These are phyloP conservation scores for Lipomyces anomalus DNA, from an alignment of 805 yeast species.

Conservation along the genomic window DNA sequence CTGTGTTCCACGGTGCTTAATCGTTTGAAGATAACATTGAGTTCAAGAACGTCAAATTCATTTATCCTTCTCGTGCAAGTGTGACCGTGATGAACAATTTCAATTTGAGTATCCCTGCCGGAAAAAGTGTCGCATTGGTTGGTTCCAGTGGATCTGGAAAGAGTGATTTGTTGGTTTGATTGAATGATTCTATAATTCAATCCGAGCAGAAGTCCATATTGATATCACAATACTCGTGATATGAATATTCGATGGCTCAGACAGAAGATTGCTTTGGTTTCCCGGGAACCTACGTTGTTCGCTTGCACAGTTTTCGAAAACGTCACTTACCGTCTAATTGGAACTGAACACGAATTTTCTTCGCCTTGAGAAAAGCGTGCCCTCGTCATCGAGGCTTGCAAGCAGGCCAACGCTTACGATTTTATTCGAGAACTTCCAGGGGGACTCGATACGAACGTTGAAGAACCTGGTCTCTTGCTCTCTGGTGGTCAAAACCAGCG, in stretches of 20 bases:
- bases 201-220: conserved; percentile 42
- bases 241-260: conserved; percentile 50
- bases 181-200: conserved; percentile 54
- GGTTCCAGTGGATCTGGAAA: conserved; percentile 69
- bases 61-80: conserved; percentile 33
- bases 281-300: conserved; percentile 56
- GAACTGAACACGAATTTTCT: conserved; percentile 28
- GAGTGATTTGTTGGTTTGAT: conserved; percentile 46
- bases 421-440: conserved; percentile 59
- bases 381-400: conserved; percentile 36
- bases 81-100: conserved; percentile 28
- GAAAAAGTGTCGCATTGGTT: conserved; percentile 80
- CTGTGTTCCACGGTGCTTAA: conserved; percentile 35
- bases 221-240: conserved; percentile 44
- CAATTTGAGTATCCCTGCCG: conserved; percentile 51
- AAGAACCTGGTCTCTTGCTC: conserved; percentile 51
- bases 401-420: conserved; percentile 38
- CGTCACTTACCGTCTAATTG: conserved; percentile 61
- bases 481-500: conserved; percentile 73
- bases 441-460: conserved; percentile 70
- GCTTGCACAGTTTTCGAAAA: conserved; percentile 78
- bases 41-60: conserved; percentile 27
- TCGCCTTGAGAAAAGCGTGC: conserved; percentile 35
- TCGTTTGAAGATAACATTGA: conserved; percentile 40
- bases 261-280: conserved; percentile 53